phyloP scores from a whole-genome alignment of 805 yeast genomes.

The Starmerella vaccinii region DNA sequence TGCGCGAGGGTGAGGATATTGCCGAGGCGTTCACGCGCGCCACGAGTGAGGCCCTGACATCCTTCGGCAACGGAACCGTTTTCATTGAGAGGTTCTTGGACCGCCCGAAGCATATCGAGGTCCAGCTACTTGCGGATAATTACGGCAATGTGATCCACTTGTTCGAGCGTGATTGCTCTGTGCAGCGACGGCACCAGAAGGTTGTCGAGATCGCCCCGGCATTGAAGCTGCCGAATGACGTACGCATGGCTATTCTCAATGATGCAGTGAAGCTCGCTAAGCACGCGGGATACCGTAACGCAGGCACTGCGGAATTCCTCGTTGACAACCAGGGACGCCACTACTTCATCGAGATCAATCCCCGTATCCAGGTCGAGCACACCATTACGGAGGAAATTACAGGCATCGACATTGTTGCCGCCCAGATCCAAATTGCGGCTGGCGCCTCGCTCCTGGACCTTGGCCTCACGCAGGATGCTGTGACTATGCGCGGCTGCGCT shows the following conservation, averaged over 20 bases:
- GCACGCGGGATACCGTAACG: slow-evolving; percentile 83
- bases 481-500: slow-evolving; percentile 94
- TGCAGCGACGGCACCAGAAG: slow-evolving; percentile 97
- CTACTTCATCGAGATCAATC: slow-evolving; percentile 95
- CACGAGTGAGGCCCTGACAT: slow-evolving; percentile 81
- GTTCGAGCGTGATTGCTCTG: slow-evolving; percentile 98
- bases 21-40: slow-evolving; percentile 90
- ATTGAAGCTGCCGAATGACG: slow-evolving; percentile 67
- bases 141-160: slow-evolving; percentile 92
- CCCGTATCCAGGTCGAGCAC: slow-evolving; percentile 96
- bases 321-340: slow-evolving; percentile 91
- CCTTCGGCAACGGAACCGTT: slow-evolving; percentile 98
- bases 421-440: slow-evolving; percentile 97
- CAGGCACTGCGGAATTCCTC: slow-evolving; percentile 96
- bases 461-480: slow-evolving; percentile 87
- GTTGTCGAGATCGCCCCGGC: slow-evolving; percentile 99
- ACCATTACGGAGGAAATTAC: slow-evolving; percentile 98
- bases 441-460: slow-evolving; percentile 89
- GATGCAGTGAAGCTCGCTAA: slow-evolving; percentile 92
- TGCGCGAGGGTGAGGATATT: slow-evolving; percentile 87
- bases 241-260: slow-evolving; percentile 82
- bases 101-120: slow-evolving; percentile 96
- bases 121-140: slow-evolving; percentile 85
- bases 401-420: slow-evolving; percentile 95
- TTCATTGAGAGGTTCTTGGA: slow-evolving; percentile 92